Conservation (phyloP, 768 basidiomycete genomes). For the Pulveroboletus sp. region DNA sequence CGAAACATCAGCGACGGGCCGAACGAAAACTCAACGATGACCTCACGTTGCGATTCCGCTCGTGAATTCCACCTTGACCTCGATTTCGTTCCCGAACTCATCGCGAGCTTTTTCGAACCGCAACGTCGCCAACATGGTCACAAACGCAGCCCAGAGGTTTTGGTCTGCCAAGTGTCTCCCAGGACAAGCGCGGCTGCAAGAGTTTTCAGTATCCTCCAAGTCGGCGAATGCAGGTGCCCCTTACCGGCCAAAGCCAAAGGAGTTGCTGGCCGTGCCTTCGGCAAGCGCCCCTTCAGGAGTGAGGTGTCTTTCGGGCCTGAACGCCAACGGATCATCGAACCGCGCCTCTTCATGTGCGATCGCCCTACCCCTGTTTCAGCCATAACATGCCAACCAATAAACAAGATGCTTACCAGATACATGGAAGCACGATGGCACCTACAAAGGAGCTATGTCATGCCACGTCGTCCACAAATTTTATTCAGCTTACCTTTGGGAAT, state of each 20-base stretch:
- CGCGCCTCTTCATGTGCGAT: conserved; percentile 48
- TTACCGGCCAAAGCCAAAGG: conserved; percentile 29
- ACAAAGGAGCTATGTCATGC: background rate
- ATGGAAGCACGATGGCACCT: conserved; percentile 24
- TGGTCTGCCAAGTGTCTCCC: conserved; percentile 34
- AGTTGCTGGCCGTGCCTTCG: background rate
- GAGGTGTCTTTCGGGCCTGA: conserved; percentile 58
- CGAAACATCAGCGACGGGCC: background rate
- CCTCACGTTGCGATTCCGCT: conserved; percentile 19
- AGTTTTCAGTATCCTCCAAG: background rate
- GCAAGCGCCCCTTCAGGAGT: conserved; percentile 12
- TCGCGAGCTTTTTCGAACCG: conserved; percentile 26
- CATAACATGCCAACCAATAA: background rate
- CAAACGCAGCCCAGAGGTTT: conserved; percentile 32
- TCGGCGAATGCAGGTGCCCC: background rate
- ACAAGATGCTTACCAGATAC: conserved; percentile 20
- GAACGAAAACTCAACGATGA: background rate
- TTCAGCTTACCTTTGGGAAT: conserved; percentile 25
- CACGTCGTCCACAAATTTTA: background rate
- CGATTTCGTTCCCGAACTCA: conserved; percentile 30
- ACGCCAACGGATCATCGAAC: conserved; percentile 51
- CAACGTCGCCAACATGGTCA: conserved; percentile 30
- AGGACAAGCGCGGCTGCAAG: conserved; percentile 28
- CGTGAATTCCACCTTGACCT: conserved; percentile 23
- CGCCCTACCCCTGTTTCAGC: conserved; percentile 30